A percentile compares a stretch with the other conserved stretches of the same genome.
Evolutionary conservation across 441 rosid species (phyloP).

Genomic region (Bocquillonia castaneifolia): DNA sequence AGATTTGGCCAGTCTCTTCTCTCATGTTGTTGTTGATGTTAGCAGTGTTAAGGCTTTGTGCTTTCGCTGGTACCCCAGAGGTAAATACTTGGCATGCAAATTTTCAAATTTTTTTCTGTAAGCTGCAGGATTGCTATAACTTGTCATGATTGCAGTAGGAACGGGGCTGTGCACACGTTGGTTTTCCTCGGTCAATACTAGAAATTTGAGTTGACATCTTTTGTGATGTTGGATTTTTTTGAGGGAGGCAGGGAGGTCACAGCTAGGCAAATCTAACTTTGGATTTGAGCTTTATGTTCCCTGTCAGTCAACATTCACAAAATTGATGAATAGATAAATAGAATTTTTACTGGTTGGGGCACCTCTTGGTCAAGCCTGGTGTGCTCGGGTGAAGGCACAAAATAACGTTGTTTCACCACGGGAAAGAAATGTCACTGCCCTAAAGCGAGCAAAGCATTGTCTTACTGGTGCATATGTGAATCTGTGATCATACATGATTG

Average conservation of each 20-base stretch:
- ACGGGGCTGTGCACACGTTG: neutral
- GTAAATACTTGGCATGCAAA: conserved; percentile 31
- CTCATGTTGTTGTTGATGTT: conserved; percentile 82
- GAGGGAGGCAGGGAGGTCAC: neutral
- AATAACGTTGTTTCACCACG: no score
- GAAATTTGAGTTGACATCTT: neutral
- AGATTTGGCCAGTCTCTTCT: conserved; percentile 67
- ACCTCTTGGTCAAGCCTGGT: neutral
- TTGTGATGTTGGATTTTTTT: neutral
- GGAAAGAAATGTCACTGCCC: no score
- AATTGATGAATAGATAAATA: neutral
- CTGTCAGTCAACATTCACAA: neutral
- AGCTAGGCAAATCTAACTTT: neutral
- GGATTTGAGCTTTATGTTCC: neutral
- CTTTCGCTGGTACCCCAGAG: conserved; percentile 74
- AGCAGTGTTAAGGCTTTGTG: conserved; percentile 83
- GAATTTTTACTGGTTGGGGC: neutral
- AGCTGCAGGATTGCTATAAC: neutral
- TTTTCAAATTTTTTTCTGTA: conserved; percentile 10
- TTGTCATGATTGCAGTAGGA: neutral
- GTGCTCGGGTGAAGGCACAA: no score
- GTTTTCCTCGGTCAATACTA: neutral
- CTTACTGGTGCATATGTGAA: no score
- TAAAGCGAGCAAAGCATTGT: no score
- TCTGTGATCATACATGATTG: no score